Evolutionary conservation across 192 early-diverging fungal genomes (phyloP), one percentile per base, ranked within the genome.

Genomic region (Geranomyces variabilis): DNA sequence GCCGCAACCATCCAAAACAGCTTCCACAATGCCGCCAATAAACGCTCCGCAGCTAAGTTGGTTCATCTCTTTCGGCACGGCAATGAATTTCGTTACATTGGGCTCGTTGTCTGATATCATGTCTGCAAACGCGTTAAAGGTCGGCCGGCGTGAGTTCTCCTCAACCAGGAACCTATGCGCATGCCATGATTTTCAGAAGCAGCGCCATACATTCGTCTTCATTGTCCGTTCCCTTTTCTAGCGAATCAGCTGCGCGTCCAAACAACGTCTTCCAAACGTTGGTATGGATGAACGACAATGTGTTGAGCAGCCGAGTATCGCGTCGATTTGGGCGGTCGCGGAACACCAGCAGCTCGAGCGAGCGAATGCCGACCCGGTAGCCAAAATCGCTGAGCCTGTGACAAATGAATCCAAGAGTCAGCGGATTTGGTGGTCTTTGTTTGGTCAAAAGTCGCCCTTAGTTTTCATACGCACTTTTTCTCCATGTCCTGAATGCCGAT

Each of bases 21-120:
- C 95, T 77, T 98, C 97, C 0, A 99, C 92, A 55, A 99, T 90
- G 10, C 97, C 97, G 45, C 94, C 96, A 64, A 97, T 83, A 75
- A 96, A 99, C 5, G 97, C 96, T 43, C 92, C 93, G 8, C 93
- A 92, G 77, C 94, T 97, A 34, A 99, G 88, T 33, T 90, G 89
- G 24, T 94, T 87, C 72, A 96, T 83, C 74, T 99, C 97, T 69
- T 91, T 92, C 3, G 97, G 97, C 8, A 96, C 90, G 8, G 94
- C 94, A 45, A 99, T 94, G 77, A 91, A 98, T 75, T 90, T 92
- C 33, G 89, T 89, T 47, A 97, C 81, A 4, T 89, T 66, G 1
- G 96, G 96, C 51, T 99, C 96, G 70, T 98, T 98, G 76, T 99
- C 97, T n/a, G 91, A 94, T 31, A 99, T 95, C 97, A 99, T 99